Conservation (phyloP, 2,329 filamentous ascomycete species). For the Fonsecaea multimorphosa region DNA sequence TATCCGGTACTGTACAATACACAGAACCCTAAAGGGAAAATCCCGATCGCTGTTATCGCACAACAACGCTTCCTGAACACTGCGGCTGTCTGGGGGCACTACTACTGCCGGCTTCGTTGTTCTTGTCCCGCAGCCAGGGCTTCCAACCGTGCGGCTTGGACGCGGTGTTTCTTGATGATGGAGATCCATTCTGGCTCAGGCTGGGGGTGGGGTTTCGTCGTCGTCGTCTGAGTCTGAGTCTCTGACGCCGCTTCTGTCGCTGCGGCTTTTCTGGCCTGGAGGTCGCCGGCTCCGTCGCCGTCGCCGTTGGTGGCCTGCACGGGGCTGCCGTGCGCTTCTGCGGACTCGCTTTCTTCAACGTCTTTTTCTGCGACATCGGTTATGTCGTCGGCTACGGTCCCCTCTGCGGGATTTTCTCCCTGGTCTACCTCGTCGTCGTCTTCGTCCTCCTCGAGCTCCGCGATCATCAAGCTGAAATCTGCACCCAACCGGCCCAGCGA, state of each 20-base stretch:
- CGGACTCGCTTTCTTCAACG: conserved; percentile 66
- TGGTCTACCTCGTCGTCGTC: conserved; percentile 43
- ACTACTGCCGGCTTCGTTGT: too few relatives aligned
- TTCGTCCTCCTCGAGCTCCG: conserved; percentile 56
- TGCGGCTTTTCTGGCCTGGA: too few relatives aligned
- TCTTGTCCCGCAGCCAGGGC: conserved; percentile 39
- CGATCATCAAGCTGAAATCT: conserved; percentile 89
- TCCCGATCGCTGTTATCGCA: conserved; percentile 1
- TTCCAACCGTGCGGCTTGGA: conserved; percentile 39
- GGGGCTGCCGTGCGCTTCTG: too few relatives aligned
- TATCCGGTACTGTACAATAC: too few relatives aligned
- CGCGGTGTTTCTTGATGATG: conserved; percentile 40
- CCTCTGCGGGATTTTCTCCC: conserved; percentile 3
- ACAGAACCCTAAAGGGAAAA: background rate
- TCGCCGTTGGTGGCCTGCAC: too few relatives aligned
- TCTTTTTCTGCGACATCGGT: conserved; percentile 87
- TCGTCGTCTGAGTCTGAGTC: background rate
- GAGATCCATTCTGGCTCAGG: conserved; percentile 48
- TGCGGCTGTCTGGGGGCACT: too few relatives aligned
- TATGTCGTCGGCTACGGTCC: conserved; percentile 40
- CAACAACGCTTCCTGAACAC: conserved; percentile 2
- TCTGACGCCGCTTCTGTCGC: background rate
- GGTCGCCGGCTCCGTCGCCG: too few relatives aligned
- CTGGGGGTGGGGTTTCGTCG: conserved; percentile 3
- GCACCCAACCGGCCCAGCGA: conserved; percentile 88